Evolutionary conservation across 164 flowering plant species (phyloP).

Genomic region (Vitis rotundifolia): DNA sequence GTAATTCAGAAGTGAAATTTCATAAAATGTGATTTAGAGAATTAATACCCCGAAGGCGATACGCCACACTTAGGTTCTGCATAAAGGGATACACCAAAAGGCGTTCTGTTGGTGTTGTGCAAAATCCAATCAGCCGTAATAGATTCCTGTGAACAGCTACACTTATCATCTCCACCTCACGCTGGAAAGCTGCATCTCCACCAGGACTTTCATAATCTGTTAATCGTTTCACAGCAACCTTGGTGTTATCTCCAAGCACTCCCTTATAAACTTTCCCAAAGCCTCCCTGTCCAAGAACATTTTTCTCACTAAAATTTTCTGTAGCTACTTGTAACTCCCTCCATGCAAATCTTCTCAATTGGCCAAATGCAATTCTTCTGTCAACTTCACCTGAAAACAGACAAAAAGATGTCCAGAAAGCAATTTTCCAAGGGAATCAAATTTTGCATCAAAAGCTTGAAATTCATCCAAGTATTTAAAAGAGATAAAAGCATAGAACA

Average conservation of each 20-base stretch:
- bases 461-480: no score
- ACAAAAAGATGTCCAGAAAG: slow-evolving; percentile 3
- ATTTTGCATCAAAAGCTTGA: neutral
- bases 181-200: slow-evolving; percentile 90
- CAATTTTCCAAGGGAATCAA: neutral
- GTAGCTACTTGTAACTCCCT: slow-evolving; percentile 91
- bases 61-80: slow-evolving; percentile 94
- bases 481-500: no score
- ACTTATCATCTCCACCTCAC: slow-evolving; percentile 98
- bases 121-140: slow-evolving; percentile 81
- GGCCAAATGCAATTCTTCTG: slow-evolving; percentile 91
- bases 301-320: slow-evolving; percentile 81
- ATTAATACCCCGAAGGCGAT: slow-evolving; percentile 71
- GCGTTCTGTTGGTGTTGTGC: slow-evolving; percentile 90
- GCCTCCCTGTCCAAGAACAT: slow-evolving; percentile 96
- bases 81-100: slow-evolving; percentile 91
- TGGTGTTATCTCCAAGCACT: slow-evolving; percentile 72
- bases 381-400: slow-evolving; percentile 78
- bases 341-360: slow-evolving; percentile 86
- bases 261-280: slow-evolving; percentile 96
- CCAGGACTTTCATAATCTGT: slow-evolving; percentile 93
- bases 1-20: neutral
- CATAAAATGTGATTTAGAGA: neutral
- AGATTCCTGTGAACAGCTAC: slow-evolving; percentile 94
- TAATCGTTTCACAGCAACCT: slow-evolving; percentile 88